Conservation (phyloP, 2,329 filamentous ascomycete genomes). For the Stachybotrys chlorohalonatus region DNA sequence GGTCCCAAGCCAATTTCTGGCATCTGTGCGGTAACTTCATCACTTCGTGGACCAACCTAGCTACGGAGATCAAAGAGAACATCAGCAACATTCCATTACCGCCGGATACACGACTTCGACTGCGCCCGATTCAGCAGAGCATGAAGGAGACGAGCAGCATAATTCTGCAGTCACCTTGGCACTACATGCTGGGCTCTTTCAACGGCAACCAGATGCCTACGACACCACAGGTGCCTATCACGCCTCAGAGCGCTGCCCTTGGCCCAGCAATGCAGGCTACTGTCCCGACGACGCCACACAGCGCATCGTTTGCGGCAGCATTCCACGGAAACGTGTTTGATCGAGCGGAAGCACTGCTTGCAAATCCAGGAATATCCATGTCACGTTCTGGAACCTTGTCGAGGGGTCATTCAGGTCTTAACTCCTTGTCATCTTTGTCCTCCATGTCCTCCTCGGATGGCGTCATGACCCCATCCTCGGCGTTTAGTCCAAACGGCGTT, state of each 20-base stretch:
- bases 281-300: constrained; percentile 62
- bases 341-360: constrained; percentile 47
- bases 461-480: constrained; percentile 19
- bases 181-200: constrained; percentile 26
- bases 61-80: constrained; percentile 45
- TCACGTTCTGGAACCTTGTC: constrained; percentile 39
- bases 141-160: constrained; percentile 72
- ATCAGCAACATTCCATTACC: constrained; percentile 35
- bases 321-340: constrained; percentile 53
- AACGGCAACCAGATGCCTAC: constrained; percentile 1
- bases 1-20: constrained; percentile 55
- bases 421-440: constrained; percentile 29
- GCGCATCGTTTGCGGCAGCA: constrained; percentile 42
- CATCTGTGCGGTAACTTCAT: constrained; percentile 68
- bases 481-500: constrained; percentile 21
- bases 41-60: constrained; percentile 60
- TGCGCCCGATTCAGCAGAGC: constrained; percentile 73
- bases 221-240: constrained; percentile 53
- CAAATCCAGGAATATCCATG: constrained; percentile 49
- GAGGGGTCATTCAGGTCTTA: constrained; percentile 29
- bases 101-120: constrained; percentile 60
- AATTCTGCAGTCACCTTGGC: constrained; percentile 55
- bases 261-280: constrained; percentile 88
- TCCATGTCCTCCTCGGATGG: constrained; percentile 33
- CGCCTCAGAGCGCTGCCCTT: constrained; percentile 79